Percentiles rank a stretch among this genome's conserved stretches.
phyloP scores from a whole-genome alignment of 495 filamentous ascomycete species.

The Lentithecium fluviatile region DNA sequence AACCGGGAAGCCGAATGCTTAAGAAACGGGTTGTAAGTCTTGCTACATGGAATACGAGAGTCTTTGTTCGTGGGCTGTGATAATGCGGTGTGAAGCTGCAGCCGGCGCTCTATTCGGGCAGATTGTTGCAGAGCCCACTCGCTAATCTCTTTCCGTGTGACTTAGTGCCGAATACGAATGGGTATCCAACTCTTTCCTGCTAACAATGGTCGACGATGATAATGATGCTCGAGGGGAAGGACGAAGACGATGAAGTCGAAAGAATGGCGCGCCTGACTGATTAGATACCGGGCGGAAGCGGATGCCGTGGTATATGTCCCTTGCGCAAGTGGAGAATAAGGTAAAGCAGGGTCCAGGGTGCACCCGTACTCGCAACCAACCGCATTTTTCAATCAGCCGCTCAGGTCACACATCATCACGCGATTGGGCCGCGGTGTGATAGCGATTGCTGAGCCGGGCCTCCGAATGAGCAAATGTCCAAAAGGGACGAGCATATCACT shows the following conservation, averaged over 20 bases:
- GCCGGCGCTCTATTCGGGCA: slow-evolving; percentile 21
- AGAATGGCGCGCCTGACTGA: slow-evolving; percentile 4
- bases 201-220: slow-evolving; percentile 1
- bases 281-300: slow-evolving; percentile 9
- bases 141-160: slow-evolving; percentile 28
- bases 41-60: slow-evolving; percentile 31
- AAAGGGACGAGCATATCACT: slow-evolving; percentile 9
- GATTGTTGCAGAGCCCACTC: slow-evolving; percentile 6
- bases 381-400: slow-evolving; percentile 29
- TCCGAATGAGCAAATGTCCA: slow-evolving; percentile 1
- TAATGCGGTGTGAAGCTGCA: slow-evolving; percentile 30
- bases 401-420: slow-evolving; percentile 19
- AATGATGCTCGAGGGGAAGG: slow-evolving; percentile 4
- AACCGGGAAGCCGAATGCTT: slow-evolving; percentile 5
- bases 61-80: slow-evolving; percentile 5
- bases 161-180: slow-evolving; percentile 1
- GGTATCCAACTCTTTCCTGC: slow-evolving; percentile 26
- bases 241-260: not conserved
- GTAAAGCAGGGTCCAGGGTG: slow-evolving; percentile 25
- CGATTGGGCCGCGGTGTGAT: slow-evolving; percentile 40
- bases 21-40: not conserved
- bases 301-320: slow-evolving; percentile 31
- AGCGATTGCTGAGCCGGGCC: slow-evolving; percentile 18
- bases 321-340: slow-evolving; percentile 20
- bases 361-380: slow-evolving; percentile 19